These are phyloP conservation scores for Sugiyamaella qingdaonensis DNA, from an alignment of 805 yeast species.

Conservation along the genomic window DNA sequence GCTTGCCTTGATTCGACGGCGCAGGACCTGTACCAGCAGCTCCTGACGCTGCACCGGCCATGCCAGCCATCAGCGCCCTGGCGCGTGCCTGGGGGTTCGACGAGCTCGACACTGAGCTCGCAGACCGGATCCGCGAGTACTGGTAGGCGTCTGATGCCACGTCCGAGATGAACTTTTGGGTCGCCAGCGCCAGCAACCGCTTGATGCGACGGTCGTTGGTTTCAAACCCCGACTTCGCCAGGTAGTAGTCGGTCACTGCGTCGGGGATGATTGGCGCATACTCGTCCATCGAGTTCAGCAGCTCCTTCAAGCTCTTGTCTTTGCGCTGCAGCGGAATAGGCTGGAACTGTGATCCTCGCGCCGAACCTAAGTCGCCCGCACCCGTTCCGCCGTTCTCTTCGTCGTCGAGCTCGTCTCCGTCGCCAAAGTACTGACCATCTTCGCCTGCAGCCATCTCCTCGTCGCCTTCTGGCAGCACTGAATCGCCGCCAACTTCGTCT, in stretches of 20 bases:
- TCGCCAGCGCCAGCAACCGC: constrained; percentile 84
- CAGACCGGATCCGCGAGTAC: constrained; percentile 86
- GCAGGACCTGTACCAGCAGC: constrained; percentile 35
- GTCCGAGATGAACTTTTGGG: constrained; percentile 91
- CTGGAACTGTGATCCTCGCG: constrained; percentile 23
- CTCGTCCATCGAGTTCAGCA: constrained; percentile 85
- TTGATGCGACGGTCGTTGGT: constrained; percentile 74
- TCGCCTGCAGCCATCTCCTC: constrained; percentile 25
- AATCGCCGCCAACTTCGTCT: constrained; percentile 4
- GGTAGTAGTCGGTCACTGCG: constrained; percentile 89
- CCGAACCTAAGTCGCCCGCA: neutral
- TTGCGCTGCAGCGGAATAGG: constrained; percentile 26
- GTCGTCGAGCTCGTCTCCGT: constrained; percentile 6
- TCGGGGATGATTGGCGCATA: constrained; percentile 96
- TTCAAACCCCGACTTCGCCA: constrained; percentile 79
- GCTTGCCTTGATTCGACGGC: constrained; percentile 57
- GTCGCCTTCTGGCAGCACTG: constrained; percentile 6
- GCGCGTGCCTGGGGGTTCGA: constrained; percentile 84
- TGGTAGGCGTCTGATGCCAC: constrained; percentile 96
- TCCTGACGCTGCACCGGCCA: constrained; percentile 36
- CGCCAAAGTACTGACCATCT: constrained; percentile 27
- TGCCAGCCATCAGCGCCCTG: constrained; percentile 65
- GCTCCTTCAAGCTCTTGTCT: constrained; percentile 55
- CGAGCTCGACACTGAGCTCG: constrained; percentile 79
- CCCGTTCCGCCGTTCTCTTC: constrained; percentile 8